phyloP scores from a whole-genome alignment of 2,329 filamentous ascomycete species.

The Scytalidium lignicola region DNA sequence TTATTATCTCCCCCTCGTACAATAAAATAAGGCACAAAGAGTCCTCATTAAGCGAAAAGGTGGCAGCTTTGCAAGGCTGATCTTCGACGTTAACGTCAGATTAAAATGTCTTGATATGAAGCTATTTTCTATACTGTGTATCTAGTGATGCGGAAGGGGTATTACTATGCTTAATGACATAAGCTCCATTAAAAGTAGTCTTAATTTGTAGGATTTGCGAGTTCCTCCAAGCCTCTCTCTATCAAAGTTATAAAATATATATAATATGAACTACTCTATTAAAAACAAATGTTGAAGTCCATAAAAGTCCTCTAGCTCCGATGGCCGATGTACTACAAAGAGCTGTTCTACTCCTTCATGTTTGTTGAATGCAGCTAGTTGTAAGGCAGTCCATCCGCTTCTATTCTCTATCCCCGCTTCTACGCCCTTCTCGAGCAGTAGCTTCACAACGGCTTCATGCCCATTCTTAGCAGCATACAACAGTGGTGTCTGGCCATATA shows the following conservation, averaged over 20 bases:
- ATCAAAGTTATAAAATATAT: neutral
- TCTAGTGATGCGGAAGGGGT: too few species aligned
- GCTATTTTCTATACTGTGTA: too few species aligned
- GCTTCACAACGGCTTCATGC: constrained; percentile 21
- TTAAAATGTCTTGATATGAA: too few species aligned
- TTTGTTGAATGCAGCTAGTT: constrained; percentile 4
- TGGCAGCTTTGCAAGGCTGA: too few species aligned
- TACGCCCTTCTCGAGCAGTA: neutral
- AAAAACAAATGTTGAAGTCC: neutral
- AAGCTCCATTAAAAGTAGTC: too few species aligned
- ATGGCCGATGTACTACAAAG: neutral
- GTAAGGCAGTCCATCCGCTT: constrained; percentile 5
- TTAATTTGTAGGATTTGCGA: too few species aligned
- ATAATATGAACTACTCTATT: neutral
- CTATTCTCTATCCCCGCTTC: neutral
- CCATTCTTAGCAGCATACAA: constrained; percentile 51
- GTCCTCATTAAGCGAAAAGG: too few species aligned
- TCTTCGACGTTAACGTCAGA: too few species aligned
- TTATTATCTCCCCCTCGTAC: too few species aligned
- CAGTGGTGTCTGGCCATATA: neutral
- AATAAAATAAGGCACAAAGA: too few species aligned
- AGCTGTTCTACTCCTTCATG: constrained; percentile 7
- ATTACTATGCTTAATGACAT: too few species aligned
- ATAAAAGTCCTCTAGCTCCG: neutral
- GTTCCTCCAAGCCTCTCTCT: neutral